Base-by-base conservation (phyloP, 257 asterid genomes). In the Solanum gandarillasii region DNA sequence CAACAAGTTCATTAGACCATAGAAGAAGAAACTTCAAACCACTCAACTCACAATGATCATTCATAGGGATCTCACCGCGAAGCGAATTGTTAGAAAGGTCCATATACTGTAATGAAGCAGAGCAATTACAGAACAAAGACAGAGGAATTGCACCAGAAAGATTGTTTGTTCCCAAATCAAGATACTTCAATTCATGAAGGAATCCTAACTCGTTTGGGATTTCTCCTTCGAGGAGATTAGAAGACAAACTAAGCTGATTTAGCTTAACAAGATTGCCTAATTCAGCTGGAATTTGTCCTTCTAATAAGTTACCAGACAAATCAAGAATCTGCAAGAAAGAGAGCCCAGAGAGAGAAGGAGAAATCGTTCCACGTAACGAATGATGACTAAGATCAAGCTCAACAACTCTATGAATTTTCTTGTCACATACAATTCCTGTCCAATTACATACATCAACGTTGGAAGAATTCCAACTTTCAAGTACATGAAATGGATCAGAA, bases 11-110 rank as follows among this genome's bases (percentile, higher is more conserved):
- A 87, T 96, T 96, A 14, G 98, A 94, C 98, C 98, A 96, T 25
- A 96, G 95, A 18, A 95, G 98, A 73, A 96, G 95, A 87, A 87
- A 95, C 87, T 84, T 91, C 3, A 96, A 90, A 78, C 94, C 95
- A 16, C 60, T 87, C 32, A 94, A 90, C 58, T 74, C 91, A 58
- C 98, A 94, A 48, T 92, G 90, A 58, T 75, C 87, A 32, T 84
- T 43, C 38, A 93, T 84, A 41, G 96, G 98, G 87, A 96, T 92
- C 86, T 87, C 85, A 5, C 98, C 98, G 29, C 83, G 87, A 4
- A 96, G 91, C 2, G 98, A 92, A 84, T 96, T 96, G 93, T 96
- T 96, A 78, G 98, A 95, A 18, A 96, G 92, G 91, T 96, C 98
- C 35, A 96, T 70, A 75, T 95, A 96, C 29, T 93, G 90, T 58